Conservation (phyloP, 2,329 filamentous ascomycete genomes). For the Colletotrichum nymphaeae region DNA sequence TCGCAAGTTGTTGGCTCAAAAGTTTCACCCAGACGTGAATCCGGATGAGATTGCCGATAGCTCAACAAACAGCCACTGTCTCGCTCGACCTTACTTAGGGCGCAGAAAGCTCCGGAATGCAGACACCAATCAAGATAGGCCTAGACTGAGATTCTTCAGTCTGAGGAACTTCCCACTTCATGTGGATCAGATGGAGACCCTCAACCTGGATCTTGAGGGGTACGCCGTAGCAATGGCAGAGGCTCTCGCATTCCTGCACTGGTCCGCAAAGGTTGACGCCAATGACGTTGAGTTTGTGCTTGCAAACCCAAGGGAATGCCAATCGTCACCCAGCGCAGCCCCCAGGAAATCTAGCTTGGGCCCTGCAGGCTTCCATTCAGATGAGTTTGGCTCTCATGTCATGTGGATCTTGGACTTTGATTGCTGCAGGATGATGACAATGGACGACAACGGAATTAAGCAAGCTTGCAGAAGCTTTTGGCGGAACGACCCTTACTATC, state of each 20-base stretch:
- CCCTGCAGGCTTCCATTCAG: background rate
- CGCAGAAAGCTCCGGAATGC: constrained; percentile 38
- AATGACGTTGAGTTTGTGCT: constrained; percentile 69
- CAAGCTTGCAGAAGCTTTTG: too few relatives aligned
- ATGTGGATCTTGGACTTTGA: too few relatives aligned
- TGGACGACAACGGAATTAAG: too few relatives aligned
- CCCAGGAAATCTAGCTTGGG: too few relatives aligned
- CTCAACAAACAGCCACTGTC: constrained; percentile 55
- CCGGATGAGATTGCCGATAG: constrained; percentile 35
- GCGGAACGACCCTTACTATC: too few relatives aligned
- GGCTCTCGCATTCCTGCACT: constrained; percentile 62
- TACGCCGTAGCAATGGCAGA: constrained; percentile 61
- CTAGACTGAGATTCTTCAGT: constrained; percentile 44
- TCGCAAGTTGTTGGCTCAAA: constrained; percentile 37
- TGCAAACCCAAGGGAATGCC: too few relatives aligned
- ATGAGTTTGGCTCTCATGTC: too few relatives aligned
- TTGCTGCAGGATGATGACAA: too few relatives aligned
- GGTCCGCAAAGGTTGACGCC: constrained; percentile 58
- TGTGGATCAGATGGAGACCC: constrained; percentile 59
- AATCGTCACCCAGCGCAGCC: too few relatives aligned
- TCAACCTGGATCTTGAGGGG: constrained; percentile 48
- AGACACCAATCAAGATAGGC: background rate
- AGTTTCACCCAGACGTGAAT: constrained; percentile 31
- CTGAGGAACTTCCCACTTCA: constrained; percentile 63
- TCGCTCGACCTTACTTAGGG: constrained; percentile 62